phyloP scores from a whole-genome alignment of 768 basidiomycete genomes.

The Chlorophyllum brunneum region DNA sequence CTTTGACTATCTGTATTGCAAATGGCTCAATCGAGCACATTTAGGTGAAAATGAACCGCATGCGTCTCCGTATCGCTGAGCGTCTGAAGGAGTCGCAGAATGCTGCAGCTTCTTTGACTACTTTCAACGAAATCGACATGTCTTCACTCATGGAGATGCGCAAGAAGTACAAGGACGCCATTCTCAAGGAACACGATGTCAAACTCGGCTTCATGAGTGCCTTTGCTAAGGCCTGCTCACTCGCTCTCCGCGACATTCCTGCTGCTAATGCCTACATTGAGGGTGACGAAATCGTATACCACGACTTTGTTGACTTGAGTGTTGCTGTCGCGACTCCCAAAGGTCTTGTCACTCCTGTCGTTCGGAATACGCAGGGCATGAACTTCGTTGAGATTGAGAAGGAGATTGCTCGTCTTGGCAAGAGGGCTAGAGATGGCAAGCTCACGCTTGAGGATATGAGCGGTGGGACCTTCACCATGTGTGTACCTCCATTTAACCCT shows the following conservation, averaged over 20 bases:
- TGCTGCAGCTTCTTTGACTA: slow-evolving; percentile 92
- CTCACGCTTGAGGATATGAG: slow-evolving; percentile 98
- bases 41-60: slow-evolving; percentile 97
- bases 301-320: slow-evolving; percentile 88
- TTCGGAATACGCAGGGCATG: slow-evolving; percentile 86
- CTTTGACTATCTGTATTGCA: neutral
- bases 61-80: slow-evolving; percentile 96
- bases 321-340: slow-evolving; percentile 98
- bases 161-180: slow-evolving; percentile 86
- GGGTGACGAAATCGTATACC: slow-evolving; percentile 90
- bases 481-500: slow-evolving; percentile 20
- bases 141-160: slow-evolving; percentile 92
- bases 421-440: slow-evolving; percentile 94
- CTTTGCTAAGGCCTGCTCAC: slow-evolving; percentile 81
- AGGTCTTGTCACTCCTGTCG: slow-evolving; percentile 94
- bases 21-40: neutral
- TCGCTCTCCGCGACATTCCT: slow-evolving; percentile 90
- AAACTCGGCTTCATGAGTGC: slow-evolving; percentile 99
- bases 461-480: slow-evolving; percentile 99
- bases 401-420: slow-evolving; percentile 86
- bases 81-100: slow-evolving; percentile 98
- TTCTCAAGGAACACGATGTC: slow-evolving; percentile 89
- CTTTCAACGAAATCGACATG: slow-evolving; percentile 99
- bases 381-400: slow-evolving; percentile 88
- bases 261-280: slow-evolving; percentile 94